Percentiles rank a stretch among this genome's conserved stretches.
phyloP scores from a whole-genome alignment of 257 asterid species.

The Ajuga chamaepitys region DNA sequence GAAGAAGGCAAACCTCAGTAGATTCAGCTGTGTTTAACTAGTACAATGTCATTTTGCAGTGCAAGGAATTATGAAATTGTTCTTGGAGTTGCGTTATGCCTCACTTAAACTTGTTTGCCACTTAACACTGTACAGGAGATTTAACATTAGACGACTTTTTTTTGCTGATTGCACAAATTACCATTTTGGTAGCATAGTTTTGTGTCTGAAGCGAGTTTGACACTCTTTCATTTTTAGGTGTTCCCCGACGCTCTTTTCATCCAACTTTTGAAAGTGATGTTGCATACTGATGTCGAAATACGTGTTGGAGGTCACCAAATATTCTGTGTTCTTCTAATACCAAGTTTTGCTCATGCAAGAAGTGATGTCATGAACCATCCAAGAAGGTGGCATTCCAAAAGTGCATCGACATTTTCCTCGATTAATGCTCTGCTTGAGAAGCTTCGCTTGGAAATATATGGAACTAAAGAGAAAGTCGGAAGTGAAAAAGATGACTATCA shows the following conservation, averaged over 20 bases:
- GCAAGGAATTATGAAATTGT: too few relatives aligned
- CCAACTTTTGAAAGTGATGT: constrained; percentile 83
- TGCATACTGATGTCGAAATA: constrained; percentile 80
- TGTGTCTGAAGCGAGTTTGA: background rate
- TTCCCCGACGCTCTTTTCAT: constrained; percentile 80
- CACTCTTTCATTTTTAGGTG: constrained; percentile 33
- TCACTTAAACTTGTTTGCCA: too few relatives aligned
- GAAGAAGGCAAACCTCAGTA: too few relatives aligned
- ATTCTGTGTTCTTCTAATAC: constrained; percentile 77
- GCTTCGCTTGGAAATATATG: constrained; percentile 73
- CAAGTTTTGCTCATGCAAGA: constrained; percentile 57
- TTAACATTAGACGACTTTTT: too few relatives aligned
- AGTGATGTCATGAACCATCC: constrained; percentile 48
- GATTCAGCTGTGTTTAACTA: too few relatives aligned
- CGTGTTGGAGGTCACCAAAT: constrained; percentile 93
- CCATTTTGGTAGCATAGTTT: background rate
- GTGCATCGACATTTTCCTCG: constrained; percentile 74
- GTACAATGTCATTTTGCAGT: too few relatives aligned
- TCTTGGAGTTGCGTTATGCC: too few relatives aligned
- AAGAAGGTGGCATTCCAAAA: constrained; percentile 57
- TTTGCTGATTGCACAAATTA: background rate
- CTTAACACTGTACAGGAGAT: too few relatives aligned
- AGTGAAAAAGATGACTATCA: constrained; percentile 44
- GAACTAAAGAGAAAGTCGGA: constrained; percentile 35
- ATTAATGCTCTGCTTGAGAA: constrained; percentile 83